Evolutionary conservation across 768 basidiomycete genomes (phyloP), one percentile per base, ranked within the genome.

Genomic region (Coprinopsis cinerea): DNA sequence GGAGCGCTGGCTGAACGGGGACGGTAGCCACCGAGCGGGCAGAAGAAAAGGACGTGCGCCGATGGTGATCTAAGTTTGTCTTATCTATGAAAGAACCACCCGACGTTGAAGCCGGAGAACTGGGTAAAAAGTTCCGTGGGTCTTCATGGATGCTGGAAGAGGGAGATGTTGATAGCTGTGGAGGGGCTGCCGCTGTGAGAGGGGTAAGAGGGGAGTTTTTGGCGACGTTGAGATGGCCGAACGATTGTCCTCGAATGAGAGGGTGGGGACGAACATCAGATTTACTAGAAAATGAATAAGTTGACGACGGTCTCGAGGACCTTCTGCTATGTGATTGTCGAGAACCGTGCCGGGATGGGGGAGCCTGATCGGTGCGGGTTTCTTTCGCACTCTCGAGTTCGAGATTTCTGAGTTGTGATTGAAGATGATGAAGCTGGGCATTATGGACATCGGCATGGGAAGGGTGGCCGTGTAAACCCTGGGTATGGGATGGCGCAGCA

Each of bases 241-340:
- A 79, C 0, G 86, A 86, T 54, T 82, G 75, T 7, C 85, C 85
- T 48, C 87, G 82, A 55, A 89, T 88, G 45, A 89, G 73, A 5
- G 86, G 88, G 59, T 89, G 88, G 0, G 85, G 85, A 14, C 83
- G 82, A 40, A 61, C 54, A 42, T 69, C 67, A 17, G 50, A 39
- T 47, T 61, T 61, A 30, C 67, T 67, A 32, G 67, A 45, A 17
- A 23, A 6, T 4, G 44, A 45, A 61, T n/a, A 75, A 61, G 14
- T 77, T 3, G 85, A 87, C 9, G 82, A 73, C 6, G 85, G 82
- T 15, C 85, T 78, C 4, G 80, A 76, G 53, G 71, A 66, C 30
- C 68, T 61, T 34, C 70, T 77, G 50, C 14, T 37, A 17, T 44
- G 49, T 22, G 63, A 49, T 20, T 61, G 53, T 41, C 64, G 73